These are phyloP conservation scores for Fusarium fujikuroi DNA, from an alignment of 2,329 filamentous ascomycete species.

Conservation along the genomic window DNA sequence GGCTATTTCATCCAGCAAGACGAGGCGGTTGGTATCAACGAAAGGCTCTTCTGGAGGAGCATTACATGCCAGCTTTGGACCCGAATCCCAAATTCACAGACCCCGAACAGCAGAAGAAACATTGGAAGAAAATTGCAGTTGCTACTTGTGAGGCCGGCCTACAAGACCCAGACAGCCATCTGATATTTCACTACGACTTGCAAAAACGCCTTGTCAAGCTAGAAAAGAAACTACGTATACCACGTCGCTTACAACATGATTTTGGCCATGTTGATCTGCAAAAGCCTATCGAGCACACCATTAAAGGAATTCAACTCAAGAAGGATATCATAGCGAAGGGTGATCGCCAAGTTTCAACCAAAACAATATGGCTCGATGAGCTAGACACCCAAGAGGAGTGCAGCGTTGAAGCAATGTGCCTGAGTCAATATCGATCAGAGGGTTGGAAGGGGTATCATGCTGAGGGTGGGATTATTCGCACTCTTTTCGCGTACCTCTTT, in stretches of 20 bases:
- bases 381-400: constrained; percentile 76
- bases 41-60: constrained; percentile 92
- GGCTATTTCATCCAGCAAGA: constrained; percentile 84
- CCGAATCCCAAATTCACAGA: constrained; percentile 53
- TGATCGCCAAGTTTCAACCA: constrained; percentile 62
- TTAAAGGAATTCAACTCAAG: constrained; percentile 83
- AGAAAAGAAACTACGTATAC: constrained; percentile 83
- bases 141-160: constrained; percentile 87
- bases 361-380: constrained; percentile 91
- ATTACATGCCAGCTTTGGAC: constrained; percentile 81
- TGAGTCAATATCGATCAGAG: constrained; percentile 82
- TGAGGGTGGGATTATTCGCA: constrained; percentile 92
- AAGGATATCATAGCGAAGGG: constrained; percentile 60
- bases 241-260: constrained; percentile 88
- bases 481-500: constrained; percentile 89
- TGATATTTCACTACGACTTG: constrained; percentile 93
- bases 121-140: constrained; percentile 82
- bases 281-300: constrained; percentile 77
- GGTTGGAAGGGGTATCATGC: constrained; percentile 97
- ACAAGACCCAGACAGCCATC: constrained; percentile 87
- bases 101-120: constrained; percentile 72
- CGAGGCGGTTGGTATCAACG: constrained; percentile 96
- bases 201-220: constrained; percentile 94
- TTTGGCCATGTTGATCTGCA: constrained; percentile 86
- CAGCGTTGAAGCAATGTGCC: constrained; percentile 92